A percentile compares a stretch with the other conserved stretches of the same genome.
phyloP scores from a whole-genome alignment of 2,329 filamentous ascomycete species.

The Exophiala sp. region DNA sequence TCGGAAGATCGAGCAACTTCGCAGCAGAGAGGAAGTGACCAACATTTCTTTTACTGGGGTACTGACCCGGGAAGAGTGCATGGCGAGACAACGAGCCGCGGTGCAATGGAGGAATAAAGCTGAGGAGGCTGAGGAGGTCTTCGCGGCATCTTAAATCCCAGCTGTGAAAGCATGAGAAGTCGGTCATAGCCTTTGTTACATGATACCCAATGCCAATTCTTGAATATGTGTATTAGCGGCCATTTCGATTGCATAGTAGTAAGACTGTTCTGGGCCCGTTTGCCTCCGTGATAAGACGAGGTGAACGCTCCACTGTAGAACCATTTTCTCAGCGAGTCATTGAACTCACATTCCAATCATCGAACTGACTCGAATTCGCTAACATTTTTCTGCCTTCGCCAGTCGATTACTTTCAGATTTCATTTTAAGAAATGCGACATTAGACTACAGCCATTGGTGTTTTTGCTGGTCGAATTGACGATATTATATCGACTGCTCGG shows the following conservation, averaged over 20 bases:
- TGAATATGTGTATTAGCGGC: no score
- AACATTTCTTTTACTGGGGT: constrained; percentile 22
- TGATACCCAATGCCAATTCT: no score
- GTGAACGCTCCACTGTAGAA: background rate
- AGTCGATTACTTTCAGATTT: background rate
- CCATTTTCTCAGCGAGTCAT: background rate
- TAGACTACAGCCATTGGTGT: no score
- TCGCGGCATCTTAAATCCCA: no score
- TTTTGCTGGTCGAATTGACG: no score
- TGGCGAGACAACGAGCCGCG: background rate
- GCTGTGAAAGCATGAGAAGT: no score
- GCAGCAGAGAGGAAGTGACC: constrained; percentile 5
- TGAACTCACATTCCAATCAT: background rate
- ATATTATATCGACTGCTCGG: background rate
- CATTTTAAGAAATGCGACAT: background rate
- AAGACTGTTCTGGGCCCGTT: no score
- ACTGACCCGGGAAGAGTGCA: background rate
- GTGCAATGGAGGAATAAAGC: no score
- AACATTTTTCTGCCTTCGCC: background rate
- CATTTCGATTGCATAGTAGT: no score
- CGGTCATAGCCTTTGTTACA: no score
- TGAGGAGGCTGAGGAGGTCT: no score
- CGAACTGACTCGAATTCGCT: background rate
- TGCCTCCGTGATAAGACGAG: background rate
- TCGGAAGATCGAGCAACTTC: constrained; percentile 17